Base-by-base conservation (phyloP, 108 stramenopile species). In the Schizochytrium sp. region DNA sequence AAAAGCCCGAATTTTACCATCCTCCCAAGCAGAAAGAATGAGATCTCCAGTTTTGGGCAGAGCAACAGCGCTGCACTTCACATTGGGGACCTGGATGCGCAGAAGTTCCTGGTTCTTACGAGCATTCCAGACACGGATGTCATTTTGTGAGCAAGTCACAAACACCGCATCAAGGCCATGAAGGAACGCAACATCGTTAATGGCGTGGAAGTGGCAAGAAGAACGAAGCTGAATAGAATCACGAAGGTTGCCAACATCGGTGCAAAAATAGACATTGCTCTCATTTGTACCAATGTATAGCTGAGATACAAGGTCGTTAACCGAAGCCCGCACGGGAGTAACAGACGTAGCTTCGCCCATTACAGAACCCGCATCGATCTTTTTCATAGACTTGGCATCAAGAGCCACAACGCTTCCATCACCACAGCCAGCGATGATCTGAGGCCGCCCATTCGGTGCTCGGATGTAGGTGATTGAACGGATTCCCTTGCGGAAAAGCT, bases 1-100 rank as follows among this genome's bases (percentile, higher is more conserved):
- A 88, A 97, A 96, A 61, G 96, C 95, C 46, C 97, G 94, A n/a
- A 97, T 95, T 90, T 95, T 96, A 83, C 97, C 97, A 87, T 97
- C 97, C 40, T 94, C 92, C 97, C 97, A 97, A 41, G 95, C 97
- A 3, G 93, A 93, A 40, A 96, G 88, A 73, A 97, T 96, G 72
- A 72, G 89, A 57, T 87, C 89, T 60, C 97, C 97, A 49, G 91
- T 91, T 45, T 89, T 72, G 49, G 95, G 95, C 46, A 97, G 92
- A n/a, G 92, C 93, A 28, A 95, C 91, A 61, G 95, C 93, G 89
- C 90, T 90, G 93, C 96, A 96, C 87, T 91, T 95, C 72, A 95
- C 91, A 89, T 96, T 96, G 13, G 96, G 96, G 47, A 97, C 95
- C 83, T 96, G 95, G 89, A 97, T 96, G 73, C 97, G 93, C 57